Percentiles rank a stretch among this genome's conserved stretches.
Evolutionary conservation across 2,329 filamentous ascomycete genomes (phyloP).

Genomic region (Calycina herbarum): DNA sequence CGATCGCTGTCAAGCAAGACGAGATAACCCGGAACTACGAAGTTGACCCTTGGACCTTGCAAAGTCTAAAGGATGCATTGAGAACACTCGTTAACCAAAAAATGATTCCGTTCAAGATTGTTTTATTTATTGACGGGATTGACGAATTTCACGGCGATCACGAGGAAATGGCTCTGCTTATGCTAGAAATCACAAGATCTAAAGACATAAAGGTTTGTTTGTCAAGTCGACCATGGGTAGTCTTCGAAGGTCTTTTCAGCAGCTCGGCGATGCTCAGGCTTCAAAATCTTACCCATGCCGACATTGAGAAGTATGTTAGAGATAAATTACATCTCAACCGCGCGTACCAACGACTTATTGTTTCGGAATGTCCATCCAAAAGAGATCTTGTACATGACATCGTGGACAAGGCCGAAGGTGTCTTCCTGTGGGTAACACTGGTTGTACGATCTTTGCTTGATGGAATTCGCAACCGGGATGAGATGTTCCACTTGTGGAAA

Average conservation of each 20-base stretch:
- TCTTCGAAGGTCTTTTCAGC: slow-evolving; percentile 10
- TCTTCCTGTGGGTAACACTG: slow-evolving; percentile 18
- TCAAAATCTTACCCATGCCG: slow-evolving; percentile 13
- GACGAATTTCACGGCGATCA: slow-evolving; percentile 15
- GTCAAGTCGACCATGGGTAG: slow-evolving; percentile 16
- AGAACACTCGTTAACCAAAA: neutral
- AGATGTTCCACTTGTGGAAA: neutral
- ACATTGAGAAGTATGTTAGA: slow-evolving; percentile 15
- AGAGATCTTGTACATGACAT: neutral
- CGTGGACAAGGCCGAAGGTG: slow-evolving; percentile 8
- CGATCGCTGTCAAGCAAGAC: too few species aligned
- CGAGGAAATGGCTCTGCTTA: slow-evolving; percentile 3
- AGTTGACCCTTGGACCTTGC: neutral
- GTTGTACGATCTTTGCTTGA: slow-evolving; percentile 12
- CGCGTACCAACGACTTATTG: neutral
- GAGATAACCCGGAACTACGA: too few species aligned
- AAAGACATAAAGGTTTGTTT: slow-evolving; percentile 14
- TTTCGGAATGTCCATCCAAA: neutral
- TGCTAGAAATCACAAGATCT: neutral
- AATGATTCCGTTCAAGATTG: neutral
- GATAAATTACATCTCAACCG: neutral
- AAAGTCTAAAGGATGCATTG: neutral
- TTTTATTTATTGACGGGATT: slow-evolving; percentile 17
- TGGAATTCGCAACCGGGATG: slow-evolving; percentile 11
- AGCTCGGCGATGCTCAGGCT: slow-evolving; percentile 1